phyloP scores from a whole-genome alignment of 2,329 filamentous ascomycete genomes.

The Tolypocladium capitatum region DNA sequence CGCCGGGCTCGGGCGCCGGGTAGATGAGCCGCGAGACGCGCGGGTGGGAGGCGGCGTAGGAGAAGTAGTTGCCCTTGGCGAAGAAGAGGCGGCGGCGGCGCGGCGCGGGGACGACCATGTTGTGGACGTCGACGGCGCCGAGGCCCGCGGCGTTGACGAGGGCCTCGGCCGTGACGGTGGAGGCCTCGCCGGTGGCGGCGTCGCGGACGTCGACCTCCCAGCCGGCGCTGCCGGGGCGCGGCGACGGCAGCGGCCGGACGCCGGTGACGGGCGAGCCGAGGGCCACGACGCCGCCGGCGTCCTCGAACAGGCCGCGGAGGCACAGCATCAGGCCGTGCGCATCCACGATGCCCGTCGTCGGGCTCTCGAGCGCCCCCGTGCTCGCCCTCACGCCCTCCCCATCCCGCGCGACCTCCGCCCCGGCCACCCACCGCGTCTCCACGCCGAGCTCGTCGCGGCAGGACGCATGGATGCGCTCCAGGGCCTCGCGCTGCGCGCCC shows the following conservation, averaged over 20 bases:
- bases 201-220: constrained; percentile 55
- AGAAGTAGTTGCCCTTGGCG: constrained; percentile 94
- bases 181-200: constrained; percentile 29
- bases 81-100: constrained; percentile 54
- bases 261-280: constrained; percentile 51
- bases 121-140: constrained; percentile 61
- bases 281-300: constrained; percentile 61
- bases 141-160: constrained; percentile 81
- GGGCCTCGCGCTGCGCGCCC: constrained; percentile 50
- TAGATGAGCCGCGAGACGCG: constrained; percentile 65
- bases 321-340: constrained; percentile 73
- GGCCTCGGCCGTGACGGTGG: constrained; percentile 57
- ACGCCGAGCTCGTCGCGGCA: constrained; percentile 34
- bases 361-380: constrained; percentile 66
- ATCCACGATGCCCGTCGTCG: constrained; percentile 82
- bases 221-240: constrained; percentile 37
- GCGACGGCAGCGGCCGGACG: constrained; percentile 35
- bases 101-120: constrained; percentile 57
- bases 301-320: constrained; percentile 64
- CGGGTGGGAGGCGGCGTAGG: constrained; percentile 55
- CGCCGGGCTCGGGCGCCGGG: constrained; percentile 71
- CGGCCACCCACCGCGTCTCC: constrained; percentile 56
- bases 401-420: constrained; percentile 43
- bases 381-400: constrained; percentile 68
- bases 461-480: constrained; percentile 35